Percentiles rank a stretch among this genome's conserved stretches.
phyloP scores from a whole-genome alignment of 164 flowering plant genomes.

The Protea cynaroides region DNA sequence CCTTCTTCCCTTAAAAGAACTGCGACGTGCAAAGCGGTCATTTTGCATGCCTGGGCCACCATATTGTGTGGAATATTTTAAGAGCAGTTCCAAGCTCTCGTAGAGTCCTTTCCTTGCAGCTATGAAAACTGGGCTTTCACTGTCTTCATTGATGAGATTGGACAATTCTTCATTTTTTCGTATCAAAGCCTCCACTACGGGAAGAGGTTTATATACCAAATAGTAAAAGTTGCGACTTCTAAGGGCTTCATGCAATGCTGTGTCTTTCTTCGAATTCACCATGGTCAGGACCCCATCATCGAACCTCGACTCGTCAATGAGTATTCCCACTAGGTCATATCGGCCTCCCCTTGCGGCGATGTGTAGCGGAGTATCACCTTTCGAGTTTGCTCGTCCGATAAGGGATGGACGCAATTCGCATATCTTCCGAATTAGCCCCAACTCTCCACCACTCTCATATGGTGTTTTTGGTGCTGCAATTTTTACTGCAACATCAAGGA shows the following conservation, averaged over 20 bases:
- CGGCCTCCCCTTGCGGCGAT: constrained; percentile 7
- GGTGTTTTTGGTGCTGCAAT: not conserved
- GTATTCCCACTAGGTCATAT: not conserved
- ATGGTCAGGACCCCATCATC: not conserved
- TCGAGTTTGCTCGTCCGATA: not conserved
- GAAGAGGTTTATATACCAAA: no score
- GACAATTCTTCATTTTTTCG: not conserved
- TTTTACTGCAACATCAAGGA: constrained; percentile 2
- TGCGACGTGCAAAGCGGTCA: not conserved
- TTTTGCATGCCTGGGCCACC: not conserved
- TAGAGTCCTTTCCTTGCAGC: not conserved
- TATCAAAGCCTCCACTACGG: not conserved
- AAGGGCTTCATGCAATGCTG: not conserved
- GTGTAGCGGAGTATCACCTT: constrained; percentile 12
- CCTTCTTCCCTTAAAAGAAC: no score
- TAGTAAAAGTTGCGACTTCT: no score
- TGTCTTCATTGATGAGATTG: not conserved
- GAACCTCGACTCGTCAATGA: no score
- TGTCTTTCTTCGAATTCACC: not conserved
- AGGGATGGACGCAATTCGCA: not conserved
- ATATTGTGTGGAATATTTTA: not conserved
- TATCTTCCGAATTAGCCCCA: not conserved
- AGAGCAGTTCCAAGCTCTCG: not conserved
- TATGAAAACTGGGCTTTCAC: not conserved
- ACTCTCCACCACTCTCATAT: no score